Percentiles rank a stretch among this genome's conserved stretches.
These are phyloP conservation scores for Fusarium piperis DNA, from an alignment of 2,329 filamentous ascomycete species.

Conservation along the genomic window DNA sequence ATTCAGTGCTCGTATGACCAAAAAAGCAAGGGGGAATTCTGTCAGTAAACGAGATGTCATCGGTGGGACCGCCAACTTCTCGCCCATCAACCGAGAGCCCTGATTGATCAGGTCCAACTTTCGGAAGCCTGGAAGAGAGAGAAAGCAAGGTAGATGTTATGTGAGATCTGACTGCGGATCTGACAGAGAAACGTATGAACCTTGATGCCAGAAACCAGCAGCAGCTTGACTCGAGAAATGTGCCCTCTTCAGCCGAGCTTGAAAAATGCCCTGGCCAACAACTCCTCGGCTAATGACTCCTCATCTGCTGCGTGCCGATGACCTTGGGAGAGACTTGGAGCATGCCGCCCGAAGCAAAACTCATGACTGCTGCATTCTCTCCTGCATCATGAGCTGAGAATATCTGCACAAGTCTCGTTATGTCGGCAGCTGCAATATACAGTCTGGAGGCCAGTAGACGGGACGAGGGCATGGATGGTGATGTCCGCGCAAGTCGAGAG, in stretches of 20 bases:
- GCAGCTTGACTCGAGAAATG: not conserved
- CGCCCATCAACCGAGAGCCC: slow-evolving; percentile 5
- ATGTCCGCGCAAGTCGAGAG: not conserved
- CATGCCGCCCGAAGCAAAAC: not conserved
- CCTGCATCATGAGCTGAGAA: not conserved
- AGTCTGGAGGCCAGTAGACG: slow-evolving; percentile 2
- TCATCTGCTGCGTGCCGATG: not conserved
- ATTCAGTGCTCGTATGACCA: slow-evolving; percentile 24
- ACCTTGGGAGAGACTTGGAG: not conserved
- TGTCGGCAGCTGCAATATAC: slow-evolving; percentile 13
- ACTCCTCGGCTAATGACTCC: not conserved
- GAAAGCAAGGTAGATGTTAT: slow-evolving; percentile 14
- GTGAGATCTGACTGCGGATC: slow-evolving; percentile 37
- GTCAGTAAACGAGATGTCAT: slow-evolving; percentile 23
- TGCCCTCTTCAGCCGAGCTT: not conserved
- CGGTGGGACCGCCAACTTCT: slow-evolving; percentile 24
- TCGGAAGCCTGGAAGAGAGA: slow-evolving; percentile 18
- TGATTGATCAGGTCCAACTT: slow-evolving; percentile 15
- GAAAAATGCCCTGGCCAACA: not conserved
- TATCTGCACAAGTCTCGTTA: slow-evolving; percentile 6
- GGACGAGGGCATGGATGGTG: not conserved
- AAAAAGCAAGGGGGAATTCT: slow-evolving; percentile 38
- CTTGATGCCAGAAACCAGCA: not conserved
- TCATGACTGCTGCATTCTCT: not conserved
- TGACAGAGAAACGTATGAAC: slow-evolving; percentile 1